These are phyloP conservation scores for Fraxinus dipetala DNA, from an alignment of 305 asterid genomes.

Conservation along the genomic window DNA sequence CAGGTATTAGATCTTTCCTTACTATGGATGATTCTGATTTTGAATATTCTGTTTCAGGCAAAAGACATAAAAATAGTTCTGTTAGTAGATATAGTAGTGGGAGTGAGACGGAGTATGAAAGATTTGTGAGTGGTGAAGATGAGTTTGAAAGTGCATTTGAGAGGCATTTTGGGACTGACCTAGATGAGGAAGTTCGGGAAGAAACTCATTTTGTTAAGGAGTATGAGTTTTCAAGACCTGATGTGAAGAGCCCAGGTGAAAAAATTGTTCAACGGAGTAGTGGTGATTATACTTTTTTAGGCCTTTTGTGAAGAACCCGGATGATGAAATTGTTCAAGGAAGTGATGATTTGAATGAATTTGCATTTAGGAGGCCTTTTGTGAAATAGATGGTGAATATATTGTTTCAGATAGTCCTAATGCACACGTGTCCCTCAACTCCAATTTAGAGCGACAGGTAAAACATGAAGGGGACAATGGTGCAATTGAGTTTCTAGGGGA, in stretches of 20 bases:
- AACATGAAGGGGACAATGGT: slow-evolving; percentile 23
- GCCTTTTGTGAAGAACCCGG: background rate
- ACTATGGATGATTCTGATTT: no score
- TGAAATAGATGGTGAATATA: slow-evolving; percentile 26
- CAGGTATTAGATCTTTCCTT: slow-evolving; percentile 43
- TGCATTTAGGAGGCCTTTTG: no score
- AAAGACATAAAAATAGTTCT: slow-evolving; percentile 20
- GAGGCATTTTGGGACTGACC: slow-evolving; percentile 27
- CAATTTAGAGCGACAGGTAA: slow-evolving; percentile 21
- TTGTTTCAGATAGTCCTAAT: slow-evolving; percentile 8
- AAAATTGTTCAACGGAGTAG: slow-evolving; percentile 25
- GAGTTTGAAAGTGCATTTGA: background rate
- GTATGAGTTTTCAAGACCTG: slow-evolving; percentile 34
- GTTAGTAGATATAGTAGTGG: slow-evolving; percentile 50
- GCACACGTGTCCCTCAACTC: slow-evolving; percentile 17
- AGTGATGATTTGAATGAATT: no score
- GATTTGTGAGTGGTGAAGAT: slow-evolving; percentile 56
- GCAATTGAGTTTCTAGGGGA: slow-evolving; percentile 22
- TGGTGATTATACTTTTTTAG: slow-evolving; percentile 21
- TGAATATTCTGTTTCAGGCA: no score
- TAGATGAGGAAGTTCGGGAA: slow-evolving; percentile 37
- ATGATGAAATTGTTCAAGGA: no score
- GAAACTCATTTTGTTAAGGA: slow-evolving; percentile 34
- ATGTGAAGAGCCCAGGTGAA: slow-evolving; percentile 33
- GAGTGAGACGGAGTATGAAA: slow-evolving; percentile 46